Percentiles rank a stretch among this genome's conserved stretches.
phyloP scores from a whole-genome alignment of 2,329 filamentous ascomycete genomes.

The Fusarium dlaminii region DNA sequence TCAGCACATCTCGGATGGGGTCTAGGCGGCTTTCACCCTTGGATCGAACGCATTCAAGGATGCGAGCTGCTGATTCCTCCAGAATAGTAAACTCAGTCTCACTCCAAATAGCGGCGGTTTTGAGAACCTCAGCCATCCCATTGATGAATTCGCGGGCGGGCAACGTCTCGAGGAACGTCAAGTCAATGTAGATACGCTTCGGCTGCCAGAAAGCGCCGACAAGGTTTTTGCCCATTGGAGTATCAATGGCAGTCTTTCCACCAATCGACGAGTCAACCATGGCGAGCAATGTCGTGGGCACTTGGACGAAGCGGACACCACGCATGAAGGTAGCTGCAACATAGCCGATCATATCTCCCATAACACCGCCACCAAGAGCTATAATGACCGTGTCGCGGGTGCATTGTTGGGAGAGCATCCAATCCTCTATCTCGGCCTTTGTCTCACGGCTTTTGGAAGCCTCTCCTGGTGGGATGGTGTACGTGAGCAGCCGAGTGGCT shows the following conservation, averaged over 20 bases:
- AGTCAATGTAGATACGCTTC: conserved; percentile 90
- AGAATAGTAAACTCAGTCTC: conserved; percentile 85
- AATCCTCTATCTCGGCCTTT: conserved; percentile 96
- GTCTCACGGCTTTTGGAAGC: conserved; percentile 92
- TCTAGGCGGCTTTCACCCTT: conserved; percentile 67
- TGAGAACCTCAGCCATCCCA: conserved; percentile 98
- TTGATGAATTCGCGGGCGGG: conserved; percentile 95
- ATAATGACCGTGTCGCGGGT: conserved; percentile 95
- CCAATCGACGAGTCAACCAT: conserved; percentile 99
- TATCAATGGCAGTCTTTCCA: conserved; percentile 98
- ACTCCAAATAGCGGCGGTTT: conserved; percentile 97
- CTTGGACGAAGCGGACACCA: conserved; percentile 93
- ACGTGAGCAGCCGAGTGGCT: conserved; percentile 78
- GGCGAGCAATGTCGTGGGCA: conserved; percentile 90
- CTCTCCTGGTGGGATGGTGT: conserved; percentile 90
- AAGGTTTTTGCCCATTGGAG: conserved; percentile 93
- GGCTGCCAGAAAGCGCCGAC: conserved; percentile 98
- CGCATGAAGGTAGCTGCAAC: conserved; percentile 99
- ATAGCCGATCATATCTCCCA: conserved; percentile 97
- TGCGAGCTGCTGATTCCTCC: conserved; percentile 80
- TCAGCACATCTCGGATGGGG: conserved; percentile 75
- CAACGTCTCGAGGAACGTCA: conserved; percentile 89
- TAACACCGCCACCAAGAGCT: conserved; percentile 93
- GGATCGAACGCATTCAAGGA: conserved; percentile 62
- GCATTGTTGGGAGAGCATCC: conserved; percentile 92